phyloP scores from a whole-genome alignment of 2,329 filamentous ascomycete genomes.

The Sarocladium brachiariae region DNA sequence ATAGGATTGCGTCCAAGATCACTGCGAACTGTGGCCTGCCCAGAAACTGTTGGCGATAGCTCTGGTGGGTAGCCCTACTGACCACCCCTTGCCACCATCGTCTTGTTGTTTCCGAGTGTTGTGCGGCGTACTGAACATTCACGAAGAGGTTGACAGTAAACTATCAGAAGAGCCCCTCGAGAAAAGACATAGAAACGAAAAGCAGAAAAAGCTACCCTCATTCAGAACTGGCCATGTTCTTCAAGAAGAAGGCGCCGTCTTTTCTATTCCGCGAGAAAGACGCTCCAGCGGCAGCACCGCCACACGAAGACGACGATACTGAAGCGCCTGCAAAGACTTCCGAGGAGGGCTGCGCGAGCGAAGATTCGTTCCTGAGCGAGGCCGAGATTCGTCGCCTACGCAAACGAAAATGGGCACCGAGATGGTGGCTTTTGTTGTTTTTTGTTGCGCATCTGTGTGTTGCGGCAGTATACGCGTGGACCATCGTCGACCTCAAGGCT shows the following conservation, averaged over 20 bases:
- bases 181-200: neutral
- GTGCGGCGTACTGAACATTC: too few relatives aligned
- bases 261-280: constrained; percentile 4
- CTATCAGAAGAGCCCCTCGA: too few relatives aligned
- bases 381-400: constrained; percentile 8
- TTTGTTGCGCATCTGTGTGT: neutral
- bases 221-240: constrained; percentile 11
- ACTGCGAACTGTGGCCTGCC: too few relatives aligned
- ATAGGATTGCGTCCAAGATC: too few relatives aligned
- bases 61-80: too few relatives aligned
- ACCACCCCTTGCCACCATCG: too few relatives aligned
- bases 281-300: neutral
- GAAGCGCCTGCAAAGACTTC: neutral
- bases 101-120: too few relatives aligned
- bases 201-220: neutral
- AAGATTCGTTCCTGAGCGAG: constrained; percentile 10
- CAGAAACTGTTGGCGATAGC: too few relatives aligned
- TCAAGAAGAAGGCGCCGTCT: constrained; percentile 2
- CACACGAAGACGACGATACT: constrained; percentile 7
- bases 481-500: neutral
- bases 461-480: neutral
- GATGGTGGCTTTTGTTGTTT: constrained; percentile 10
- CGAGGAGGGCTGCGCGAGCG: constrained; percentile 8
- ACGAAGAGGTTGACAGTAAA: too few relatives aligned
- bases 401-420: neutral